These are phyloP conservation scores for Leucocoprinus leucothites DNA, from an alignment of 768 basidiomycete species.

Conservation along the genomic window DNA sequence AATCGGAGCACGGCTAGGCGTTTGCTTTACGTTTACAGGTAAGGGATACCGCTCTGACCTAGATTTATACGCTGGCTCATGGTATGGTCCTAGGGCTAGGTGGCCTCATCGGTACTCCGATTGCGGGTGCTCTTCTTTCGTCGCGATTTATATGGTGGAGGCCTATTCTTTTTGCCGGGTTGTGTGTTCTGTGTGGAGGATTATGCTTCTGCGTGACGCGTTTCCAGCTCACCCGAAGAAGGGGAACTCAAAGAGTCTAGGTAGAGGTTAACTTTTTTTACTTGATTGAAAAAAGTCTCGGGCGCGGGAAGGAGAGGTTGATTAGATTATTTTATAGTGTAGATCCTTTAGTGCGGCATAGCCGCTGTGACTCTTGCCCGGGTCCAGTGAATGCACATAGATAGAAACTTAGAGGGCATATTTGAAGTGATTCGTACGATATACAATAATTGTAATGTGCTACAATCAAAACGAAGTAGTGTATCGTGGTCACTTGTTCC, in stretches of 20 bases:
- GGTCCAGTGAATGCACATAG: too few species aligned
- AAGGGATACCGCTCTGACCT: slow-evolving; percentile 5
- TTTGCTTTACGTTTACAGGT: slow-evolving; percentile 49
- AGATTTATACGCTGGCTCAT: not conserved
- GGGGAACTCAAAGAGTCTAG: slow-evolving; percentile 21
- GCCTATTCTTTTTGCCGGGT: slow-evolving; percentile 50
- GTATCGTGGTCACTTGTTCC: too few species aligned
- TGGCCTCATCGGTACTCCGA: slow-evolving; percentile 43
- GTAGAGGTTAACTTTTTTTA: too few species aligned
- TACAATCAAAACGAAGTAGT: too few species aligned
- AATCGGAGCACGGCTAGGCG: slow-evolving; percentile 53
- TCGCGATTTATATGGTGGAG: slow-evolving; percentile 55
- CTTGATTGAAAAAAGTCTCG: too few species aligned
- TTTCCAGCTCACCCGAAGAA: slow-evolving; percentile 22
- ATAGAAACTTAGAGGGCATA: too few species aligned
- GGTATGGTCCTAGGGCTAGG: not conserved
- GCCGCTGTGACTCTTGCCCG: too few species aligned
- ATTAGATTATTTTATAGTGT: too few species aligned
- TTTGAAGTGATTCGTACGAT: too few species aligned
- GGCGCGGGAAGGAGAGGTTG: too few species aligned
- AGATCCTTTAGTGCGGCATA: too few species aligned
- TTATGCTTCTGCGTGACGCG: slow-evolving; percentile 28
- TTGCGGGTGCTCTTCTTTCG: slow-evolving; percentile 55
- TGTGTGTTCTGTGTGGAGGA: slow-evolving; percentile 29
- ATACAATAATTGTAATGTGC: too few species aligned